These are phyloP conservation scores for Pseudonitzschia delicatissima DNA, from an alignment of 108 stramenopile genomes.

Conservation along the genomic window DNA sequence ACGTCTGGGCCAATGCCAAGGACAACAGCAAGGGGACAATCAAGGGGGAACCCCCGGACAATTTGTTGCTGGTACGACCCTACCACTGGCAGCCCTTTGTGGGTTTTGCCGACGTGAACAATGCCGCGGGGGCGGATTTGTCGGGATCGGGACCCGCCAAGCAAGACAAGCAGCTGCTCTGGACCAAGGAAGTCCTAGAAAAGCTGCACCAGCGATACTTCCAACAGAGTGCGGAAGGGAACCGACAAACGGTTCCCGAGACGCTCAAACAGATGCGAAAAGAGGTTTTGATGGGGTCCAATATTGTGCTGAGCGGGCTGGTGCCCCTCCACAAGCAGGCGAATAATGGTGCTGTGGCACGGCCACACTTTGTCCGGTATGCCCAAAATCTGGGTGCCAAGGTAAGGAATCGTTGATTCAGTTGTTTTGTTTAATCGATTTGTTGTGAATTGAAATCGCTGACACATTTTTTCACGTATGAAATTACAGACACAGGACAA, in stretches of 20 bases:
- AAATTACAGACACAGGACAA: constrained; percentile 27
- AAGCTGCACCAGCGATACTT: constrained; percentile 68
- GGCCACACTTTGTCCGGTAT: constrained; percentile 71
- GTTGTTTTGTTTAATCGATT: background rate
- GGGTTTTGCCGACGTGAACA: constrained; percentile 86
- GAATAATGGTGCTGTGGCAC: constrained; percentile 12
- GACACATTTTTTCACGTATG: background rate
- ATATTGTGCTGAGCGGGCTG: constrained; percentile 71
- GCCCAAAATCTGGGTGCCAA: constrained; percentile 74
- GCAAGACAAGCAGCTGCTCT: constrained; percentile 57
- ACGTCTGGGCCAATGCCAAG: constrained; percentile 87
- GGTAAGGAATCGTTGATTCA: constrained; percentile 25
- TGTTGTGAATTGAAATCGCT: background rate
- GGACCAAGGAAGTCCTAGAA: constrained; percentile 65
- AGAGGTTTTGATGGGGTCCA: constrained; percentile 41
- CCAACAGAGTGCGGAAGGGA: constrained; percentile 32
- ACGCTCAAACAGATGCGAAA: constrained; percentile 56
- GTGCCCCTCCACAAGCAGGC: constrained; percentile 65
- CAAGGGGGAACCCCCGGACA: constrained; percentile 83
- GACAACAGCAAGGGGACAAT: constrained; percentile 50
- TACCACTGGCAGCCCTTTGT: constrained; percentile 82
- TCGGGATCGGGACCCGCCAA: constrained; percentile 38
- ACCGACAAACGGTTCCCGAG: constrained; percentile 53
- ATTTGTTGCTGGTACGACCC: constrained; percentile 70
- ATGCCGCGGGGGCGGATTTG: constrained; percentile 71